Base-by-base conservation (phyloP, 129 eudicot species). In the Apium graveolens region DNA sequence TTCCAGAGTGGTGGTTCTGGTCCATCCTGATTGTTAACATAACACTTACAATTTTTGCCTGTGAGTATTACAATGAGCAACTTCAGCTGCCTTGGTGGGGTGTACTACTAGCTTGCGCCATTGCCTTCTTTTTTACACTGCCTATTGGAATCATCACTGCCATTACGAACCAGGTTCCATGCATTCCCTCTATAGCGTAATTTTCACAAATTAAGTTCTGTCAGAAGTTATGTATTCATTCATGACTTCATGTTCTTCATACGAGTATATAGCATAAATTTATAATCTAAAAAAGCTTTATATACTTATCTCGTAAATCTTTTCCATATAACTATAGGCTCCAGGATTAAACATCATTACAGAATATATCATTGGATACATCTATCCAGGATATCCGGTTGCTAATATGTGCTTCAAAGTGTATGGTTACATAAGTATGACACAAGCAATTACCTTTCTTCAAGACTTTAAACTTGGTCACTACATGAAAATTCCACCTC, bases 81-180 rank as follows among this genome's bases (percentile, higher is more conserved):
- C 99, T 96, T 76, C 99, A 96, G 76, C 82, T 96, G 79, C 99
- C 99, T 12, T 96, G 99, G 99, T 96, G 97, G 99, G 99, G 99
- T 18, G 99, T 96, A 46, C 44, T 96, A 63, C 81, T 96, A 79
- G 99, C 99, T 38, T 96, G 99, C 66, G 83, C 81, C 35, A 90
- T 96, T 51, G 97, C 99, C 83, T 83, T 90, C 74, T 84, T 90
- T 88, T 96, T 96, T 80, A 96, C 99, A 46, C 96, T 96, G n/a
- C 99, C 99, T 24, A 92, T 95, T 20, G 97, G 99, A 20, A 91
- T 94, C 80, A 90, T 94, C 55, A 94, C 98, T 35, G 99, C 99
- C 73, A 92, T 96, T 60, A 96, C 99, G 29, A 96, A 96, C 84
- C 99, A 95, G 89, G 99, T 95, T 57, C 14, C 72, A 41, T 32